These are phyloP conservation scores for Crepidotus variabilis DNA, from an alignment of 768 basidiomycete species.

Conservation along the genomic window DNA sequence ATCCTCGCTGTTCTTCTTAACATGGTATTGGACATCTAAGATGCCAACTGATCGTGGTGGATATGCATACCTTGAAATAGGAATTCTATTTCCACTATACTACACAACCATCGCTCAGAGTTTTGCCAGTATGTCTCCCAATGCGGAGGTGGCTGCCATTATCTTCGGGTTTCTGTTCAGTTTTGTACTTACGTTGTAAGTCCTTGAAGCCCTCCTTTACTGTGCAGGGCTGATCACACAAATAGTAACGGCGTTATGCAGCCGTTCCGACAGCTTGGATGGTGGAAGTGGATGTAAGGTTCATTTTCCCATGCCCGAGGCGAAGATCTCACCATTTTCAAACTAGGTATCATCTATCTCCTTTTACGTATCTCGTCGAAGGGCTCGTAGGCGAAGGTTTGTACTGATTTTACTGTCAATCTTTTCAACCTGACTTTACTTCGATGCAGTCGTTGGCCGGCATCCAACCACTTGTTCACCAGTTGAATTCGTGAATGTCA, in stretches of 20 bases:
- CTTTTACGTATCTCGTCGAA: slow-evolving; percentile 48
- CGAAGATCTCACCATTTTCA: slow-evolving; percentile 1
- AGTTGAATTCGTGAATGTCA: slow-evolving; percentile 48
- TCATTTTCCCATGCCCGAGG: not conserved
- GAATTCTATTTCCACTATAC: slow-evolving; percentile 53
- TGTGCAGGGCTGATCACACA: not conserved
- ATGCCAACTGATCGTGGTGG: slow-evolving; percentile 48
- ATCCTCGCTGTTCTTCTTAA: slow-evolving; percentile 54
- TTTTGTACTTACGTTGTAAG: slow-evolving; percentile 59
- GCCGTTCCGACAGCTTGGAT: slow-evolving; percentile 55
- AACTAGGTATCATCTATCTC: slow-evolving; percentile 35
- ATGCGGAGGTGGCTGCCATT: slow-evolving; percentile 53
- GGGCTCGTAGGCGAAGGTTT: slow-evolving; percentile 44
- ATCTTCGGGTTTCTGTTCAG: slow-evolving; percentile 57
- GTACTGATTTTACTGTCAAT: slow-evolving; percentile 41
- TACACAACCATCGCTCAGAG: slow-evolving; percentile 59
- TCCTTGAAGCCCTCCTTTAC: slow-evolving; percentile 7
- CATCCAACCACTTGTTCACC: slow-evolving; percentile 43
- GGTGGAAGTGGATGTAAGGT: slow-evolving; percentile 49
- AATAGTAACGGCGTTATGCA: slow-evolving; percentile 62
- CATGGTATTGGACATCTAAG: slow-evolving; percentile 70
- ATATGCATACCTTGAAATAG: slow-evolving; percentile 51
- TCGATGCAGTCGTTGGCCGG: slow-evolving; percentile 34
- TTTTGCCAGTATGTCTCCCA: slow-evolving; percentile 57
- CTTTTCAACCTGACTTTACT: slow-evolving; percentile 24